Base-by-base conservation (phyloP, 495 filamentous ascomycete genomes). In the Articulospora tetracladia region DNA sequence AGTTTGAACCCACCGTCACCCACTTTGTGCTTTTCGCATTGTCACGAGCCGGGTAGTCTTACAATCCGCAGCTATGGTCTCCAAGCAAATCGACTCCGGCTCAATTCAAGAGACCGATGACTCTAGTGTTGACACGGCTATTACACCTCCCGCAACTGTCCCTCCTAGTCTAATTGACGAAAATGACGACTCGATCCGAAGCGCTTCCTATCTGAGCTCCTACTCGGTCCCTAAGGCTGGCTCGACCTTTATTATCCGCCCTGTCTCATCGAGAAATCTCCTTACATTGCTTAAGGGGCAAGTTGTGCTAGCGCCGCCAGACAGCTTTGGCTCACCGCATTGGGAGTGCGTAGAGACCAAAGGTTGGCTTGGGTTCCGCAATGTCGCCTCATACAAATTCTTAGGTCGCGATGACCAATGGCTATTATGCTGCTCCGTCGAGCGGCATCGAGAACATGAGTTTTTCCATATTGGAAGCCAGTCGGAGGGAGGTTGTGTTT, bases 361-460 rank as follows among this genome's bases (percentile, higher is more conserved):
- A 48, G 73, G 73, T 24, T 74, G 71, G 69, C 61, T 75, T 15
- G 73, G 73, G 23, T 75, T 75, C 60, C 66, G 59, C 6, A 72
- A 72, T 41, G 53, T 54, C 2, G 58, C 48, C 30, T 68, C 58
- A 15, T 59, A 61, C 15, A 57, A 61, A 24, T 62, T 68, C 25
- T 62, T 75, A 2, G 72, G 72, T 10, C 72, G 69, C 47, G 60
- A 73, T 50, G 54, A 20, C 0, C 24, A 57, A 0, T 54, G 68
- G 10, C 61, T 25, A 15, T 44, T 72, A 19, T 39, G 55, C 49
- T 68, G 66, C 61, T 24, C n/a, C n/a, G 68, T 49, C 17, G 44
- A 63, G 25, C 19, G 30, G 1, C 69, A 68, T 58, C 30, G 53
- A 26, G 61, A 44, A 13, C 67, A 64, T 63, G 69, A 72, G 55